Percentiles rank a stretch among this genome's conserved stretches.
Conservation (phyloP, 768 basidiomycete genomes). For the Termitomyces sp. region DNA sequence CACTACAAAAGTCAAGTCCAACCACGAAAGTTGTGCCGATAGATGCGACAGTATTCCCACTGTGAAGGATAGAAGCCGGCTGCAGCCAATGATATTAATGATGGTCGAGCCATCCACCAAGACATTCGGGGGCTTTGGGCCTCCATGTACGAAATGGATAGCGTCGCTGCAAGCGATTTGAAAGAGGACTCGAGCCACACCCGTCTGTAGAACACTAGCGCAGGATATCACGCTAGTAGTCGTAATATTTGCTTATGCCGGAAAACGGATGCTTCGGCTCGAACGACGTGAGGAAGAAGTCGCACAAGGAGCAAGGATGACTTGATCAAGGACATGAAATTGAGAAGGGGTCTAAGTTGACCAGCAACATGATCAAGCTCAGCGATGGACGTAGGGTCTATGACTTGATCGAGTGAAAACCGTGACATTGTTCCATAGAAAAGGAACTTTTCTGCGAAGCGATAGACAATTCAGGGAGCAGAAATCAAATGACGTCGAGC, state of each 20-base stretch:
- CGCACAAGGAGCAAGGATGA: not conserved
- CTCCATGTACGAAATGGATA: not conserved
- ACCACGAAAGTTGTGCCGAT: not conserved
- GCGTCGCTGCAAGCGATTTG: not conserved
- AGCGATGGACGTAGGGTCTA: not conserved
- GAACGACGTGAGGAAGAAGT: not conserved
- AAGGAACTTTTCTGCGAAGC: not conserved
- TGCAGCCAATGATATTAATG: not conserved
- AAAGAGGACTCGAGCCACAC: too few species aligned
- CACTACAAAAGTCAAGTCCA: not conserved
- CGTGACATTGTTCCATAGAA: not conserved
- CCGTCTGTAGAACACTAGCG: too few species aligned
- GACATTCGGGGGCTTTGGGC: not conserved
- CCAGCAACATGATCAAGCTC: not conserved
- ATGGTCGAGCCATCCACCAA: not conserved
- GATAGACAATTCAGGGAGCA: not conserved
- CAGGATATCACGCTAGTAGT: not conserved
- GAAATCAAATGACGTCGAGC: not conserved
- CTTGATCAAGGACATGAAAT: not conserved
- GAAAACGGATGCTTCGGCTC: not conserved
- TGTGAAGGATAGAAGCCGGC: not conserved
- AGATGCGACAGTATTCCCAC: not conserved
- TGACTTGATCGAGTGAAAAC: not conserved
- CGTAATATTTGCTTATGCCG: not conserved
- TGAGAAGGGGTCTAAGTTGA: not conserved